phyloP scores from a whole-genome alignment of 139 green algal species.

The Asterochloris erici region DNA sequence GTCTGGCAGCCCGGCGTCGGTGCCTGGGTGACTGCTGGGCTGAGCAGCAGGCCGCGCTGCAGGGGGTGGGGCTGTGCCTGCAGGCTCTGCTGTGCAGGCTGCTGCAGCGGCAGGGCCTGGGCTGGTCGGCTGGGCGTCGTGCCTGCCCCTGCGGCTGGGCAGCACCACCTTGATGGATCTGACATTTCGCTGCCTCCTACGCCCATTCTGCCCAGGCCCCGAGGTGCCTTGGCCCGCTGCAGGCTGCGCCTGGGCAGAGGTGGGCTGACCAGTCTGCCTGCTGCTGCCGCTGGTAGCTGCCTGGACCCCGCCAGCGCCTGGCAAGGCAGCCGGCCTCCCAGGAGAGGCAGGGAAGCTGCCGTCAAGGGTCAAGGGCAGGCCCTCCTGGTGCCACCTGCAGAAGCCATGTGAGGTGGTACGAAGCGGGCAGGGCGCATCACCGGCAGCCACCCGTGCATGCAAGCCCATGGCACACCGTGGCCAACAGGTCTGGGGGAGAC shows the following conservation, averaged over 20 bases:
- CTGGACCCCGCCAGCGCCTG: background rate
- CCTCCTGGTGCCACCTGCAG: conserved; percentile 2
- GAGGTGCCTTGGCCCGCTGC: background rate
- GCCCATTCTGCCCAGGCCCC: background rate
- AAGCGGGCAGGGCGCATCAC: no score
- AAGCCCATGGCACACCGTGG: no score
- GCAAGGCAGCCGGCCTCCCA: background rate
- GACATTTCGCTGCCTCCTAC: background rate
- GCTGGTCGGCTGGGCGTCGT: background rate
- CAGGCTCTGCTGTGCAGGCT: background rate
- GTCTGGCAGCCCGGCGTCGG: background rate
- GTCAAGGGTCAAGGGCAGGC: background rate
- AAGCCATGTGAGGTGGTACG: background rate
- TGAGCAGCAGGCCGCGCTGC: background rate
- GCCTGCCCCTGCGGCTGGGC: background rate
- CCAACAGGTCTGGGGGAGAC: no score
- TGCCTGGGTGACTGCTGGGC: background rate
- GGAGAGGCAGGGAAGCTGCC: background rate
- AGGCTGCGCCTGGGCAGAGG: background rate
- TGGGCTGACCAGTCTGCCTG: background rate
- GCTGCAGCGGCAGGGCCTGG: background rate
- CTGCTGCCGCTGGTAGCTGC: background rate
- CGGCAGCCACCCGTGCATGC: background rate
- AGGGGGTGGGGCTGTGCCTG: background rate
- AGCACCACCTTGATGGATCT: background rate